Evolutionary conservation across 805 yeast species (phyloP).

Genomic region (Candida corydali): DNA sequence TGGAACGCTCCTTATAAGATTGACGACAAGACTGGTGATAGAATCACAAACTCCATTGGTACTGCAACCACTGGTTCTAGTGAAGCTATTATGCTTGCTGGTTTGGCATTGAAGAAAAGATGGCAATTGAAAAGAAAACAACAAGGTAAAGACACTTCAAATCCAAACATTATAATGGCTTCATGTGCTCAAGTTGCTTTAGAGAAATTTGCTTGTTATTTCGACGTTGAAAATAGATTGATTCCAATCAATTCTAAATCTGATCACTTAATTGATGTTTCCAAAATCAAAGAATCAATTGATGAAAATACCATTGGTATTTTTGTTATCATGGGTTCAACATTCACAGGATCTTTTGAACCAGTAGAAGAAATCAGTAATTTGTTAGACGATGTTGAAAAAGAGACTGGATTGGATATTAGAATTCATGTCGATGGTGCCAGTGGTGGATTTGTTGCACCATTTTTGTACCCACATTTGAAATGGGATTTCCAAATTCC

Average conservation of each 20-base stretch:
- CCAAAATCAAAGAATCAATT: constrained; percentile 55
- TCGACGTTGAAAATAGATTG: constrained; percentile 82
- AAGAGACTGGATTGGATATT: constrained; percentile 59
- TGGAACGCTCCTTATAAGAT: constrained; percentile 65
- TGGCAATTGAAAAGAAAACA: constrained; percentile 72
- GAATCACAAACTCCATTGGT: constrained; percentile 54
- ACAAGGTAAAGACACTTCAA: constrained; percentile 53
- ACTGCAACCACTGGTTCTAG: constrained; percentile 93
- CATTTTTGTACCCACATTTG: constrained; percentile 70
- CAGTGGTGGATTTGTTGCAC: constrained; percentile 85
- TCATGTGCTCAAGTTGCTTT: constrained; percentile 90
- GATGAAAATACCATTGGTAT: constrained; percentile 94
- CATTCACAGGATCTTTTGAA: constrained; percentile 92
- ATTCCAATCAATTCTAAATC: constrained; percentile 60
- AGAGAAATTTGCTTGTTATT: constrained; percentile 90
- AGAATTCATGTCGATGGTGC: constrained; percentile 96
- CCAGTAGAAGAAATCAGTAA: constrained; percentile 57
- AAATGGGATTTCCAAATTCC: constrained; percentile 80
- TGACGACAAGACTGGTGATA: constrained; percentile 21
- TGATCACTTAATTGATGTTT: constrained; percentile 61
- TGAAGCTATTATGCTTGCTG: constrained; percentile 92
- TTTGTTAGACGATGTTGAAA: constrained; percentile 67
- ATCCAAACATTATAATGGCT: constrained; percentile 89
- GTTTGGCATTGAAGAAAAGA: constrained; percentile 83
- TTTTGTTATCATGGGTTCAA: constrained; percentile 83